phyloP scores from a whole-genome alignment of 495 filamentous ascomycete species.

The Tetracladium setigerum region DNA sequence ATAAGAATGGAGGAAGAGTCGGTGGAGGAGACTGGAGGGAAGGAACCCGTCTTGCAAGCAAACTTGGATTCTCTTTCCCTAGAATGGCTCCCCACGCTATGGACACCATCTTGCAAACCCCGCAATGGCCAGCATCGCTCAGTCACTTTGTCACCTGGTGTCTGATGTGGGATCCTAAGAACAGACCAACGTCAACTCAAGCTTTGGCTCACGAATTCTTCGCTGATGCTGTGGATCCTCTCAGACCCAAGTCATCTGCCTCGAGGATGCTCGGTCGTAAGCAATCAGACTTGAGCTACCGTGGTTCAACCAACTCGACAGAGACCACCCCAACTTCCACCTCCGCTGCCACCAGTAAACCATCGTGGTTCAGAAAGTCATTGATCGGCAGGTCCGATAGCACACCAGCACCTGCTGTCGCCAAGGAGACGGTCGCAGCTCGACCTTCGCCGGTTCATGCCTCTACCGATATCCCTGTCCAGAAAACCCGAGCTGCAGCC shows the following conservation, averaged over 20 bases:
- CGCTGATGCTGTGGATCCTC: slow-evolving; percentile 85
- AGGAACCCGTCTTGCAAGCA: slow-evolving; percentile 83
- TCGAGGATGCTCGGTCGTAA: slow-evolving; percentile 80
- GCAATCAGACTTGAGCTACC: slow-evolving; percentile 67
- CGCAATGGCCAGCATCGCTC: slow-evolving; percentile 86
- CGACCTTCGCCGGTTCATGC: slow-evolving; percentile 53
- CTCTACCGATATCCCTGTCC: slow-evolving; percentile 40
- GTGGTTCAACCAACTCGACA: slow-evolving; percentile 53
- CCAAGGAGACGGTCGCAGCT: slow-evolving; percentile 36
- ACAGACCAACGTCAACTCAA: slow-evolving; percentile 87
- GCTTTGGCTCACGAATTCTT: slow-evolving; percentile 94
- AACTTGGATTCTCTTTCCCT: slow-evolving; percentile 96
- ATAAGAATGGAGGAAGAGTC: slow-evolving; percentile 75
- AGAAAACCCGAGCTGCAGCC: slow-evolving; percentile 53
- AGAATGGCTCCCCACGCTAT: slow-evolving; percentile 99
- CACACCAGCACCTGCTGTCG: slow-evolving; percentile 11
- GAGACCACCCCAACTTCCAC: slow-evolving; percentile 55
- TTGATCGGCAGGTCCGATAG: slow-evolving; percentile 60
- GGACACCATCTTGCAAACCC: slow-evolving; percentile 83
- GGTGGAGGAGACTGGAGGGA: slow-evolving; percentile 98
- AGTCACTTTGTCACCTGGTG: slow-evolving; percentile 96
- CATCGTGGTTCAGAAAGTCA: slow-evolving; percentile 94
- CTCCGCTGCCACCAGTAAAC: slow-evolving; percentile 45
- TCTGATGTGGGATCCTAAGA: slow-evolving; percentile 98
- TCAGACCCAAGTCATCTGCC: slow-evolving; percentile 85